Percentiles rank a stretch among this genome's conserved stretches.
Evolutionary conservation across 176 grass and related monocot species (phyloP).

Genomic region (Saccharum spontaneum): DNA sequence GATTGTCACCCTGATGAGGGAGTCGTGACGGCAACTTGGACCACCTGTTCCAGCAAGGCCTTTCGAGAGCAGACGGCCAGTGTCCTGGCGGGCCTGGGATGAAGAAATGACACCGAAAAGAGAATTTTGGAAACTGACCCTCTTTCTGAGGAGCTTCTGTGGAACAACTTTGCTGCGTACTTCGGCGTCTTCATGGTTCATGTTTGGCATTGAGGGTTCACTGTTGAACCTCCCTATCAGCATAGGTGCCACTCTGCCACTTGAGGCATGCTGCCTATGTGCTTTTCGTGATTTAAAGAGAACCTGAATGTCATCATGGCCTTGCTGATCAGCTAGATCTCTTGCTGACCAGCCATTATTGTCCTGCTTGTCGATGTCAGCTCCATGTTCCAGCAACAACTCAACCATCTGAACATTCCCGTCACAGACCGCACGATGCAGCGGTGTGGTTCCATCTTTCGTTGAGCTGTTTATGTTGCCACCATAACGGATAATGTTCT

Average conservation of each 20-base stretch:
- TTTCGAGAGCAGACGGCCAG: conserved; percentile 15
- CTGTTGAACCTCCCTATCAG: conserved; percentile 60
- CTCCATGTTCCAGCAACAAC: conserved; percentile 63
- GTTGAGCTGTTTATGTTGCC: conserved; percentile 43
- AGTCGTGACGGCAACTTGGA: background rate
- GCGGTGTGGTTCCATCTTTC: conserved; percentile 64
- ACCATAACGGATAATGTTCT: conserved; percentile 57
- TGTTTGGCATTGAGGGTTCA: conserved; percentile 52
- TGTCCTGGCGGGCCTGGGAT: conserved; percentile 27
- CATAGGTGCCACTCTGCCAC: background rate
- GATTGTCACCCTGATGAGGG: conserved; percentile 59
- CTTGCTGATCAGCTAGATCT: conserved; percentile 83
- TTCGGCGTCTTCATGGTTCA: conserved; percentile 25
- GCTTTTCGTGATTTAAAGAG: conserved; percentile 51
- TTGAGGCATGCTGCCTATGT: background rate
- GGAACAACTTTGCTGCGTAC: conserved; percentile 21
- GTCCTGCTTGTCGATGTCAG: conserved; percentile 56
- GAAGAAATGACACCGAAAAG: conserved; percentile 73
- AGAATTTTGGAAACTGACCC: conserved; percentile 82
- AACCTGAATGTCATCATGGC: conserved; percentile 66
- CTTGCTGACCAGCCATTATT: conserved; percentile 60
- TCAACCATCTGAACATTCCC: conserved; percentile 60
- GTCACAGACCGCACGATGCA: conserved; percentile 78
- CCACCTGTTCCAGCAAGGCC: conserved; percentile 3
- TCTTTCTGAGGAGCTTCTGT: conserved; percentile 33